These are phyloP conservation scores for Xylaria multiplex DNA, from an alignment of 2,329 filamentous ascomycete species.

Conservation along the genomic window DNA sequence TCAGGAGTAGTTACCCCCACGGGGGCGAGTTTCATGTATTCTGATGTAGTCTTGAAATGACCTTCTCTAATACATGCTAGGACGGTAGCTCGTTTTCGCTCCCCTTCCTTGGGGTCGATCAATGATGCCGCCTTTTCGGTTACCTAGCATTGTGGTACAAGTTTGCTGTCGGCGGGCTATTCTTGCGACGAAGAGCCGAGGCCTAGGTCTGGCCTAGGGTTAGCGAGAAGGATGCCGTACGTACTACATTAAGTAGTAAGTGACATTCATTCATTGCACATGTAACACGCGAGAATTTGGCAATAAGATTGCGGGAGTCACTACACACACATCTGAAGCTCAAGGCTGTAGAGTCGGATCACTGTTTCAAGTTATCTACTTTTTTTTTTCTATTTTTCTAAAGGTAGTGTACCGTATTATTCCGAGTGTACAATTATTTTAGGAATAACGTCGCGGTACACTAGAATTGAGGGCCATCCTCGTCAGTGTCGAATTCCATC, in stretches of 20 bases:
- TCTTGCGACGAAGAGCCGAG: background rate
- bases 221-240: slow-evolving; percentile 23
- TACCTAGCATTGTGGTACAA: slow-evolving; percentile 26
- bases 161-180: background rate
- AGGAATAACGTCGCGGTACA: no score
- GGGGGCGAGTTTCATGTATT: slow-evolving; percentile 26
- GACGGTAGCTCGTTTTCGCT: background rate
- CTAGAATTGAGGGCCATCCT: no score
- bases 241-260: no score
- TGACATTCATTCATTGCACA: slow-evolving; percentile 7
- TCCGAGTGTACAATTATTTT: background rate
- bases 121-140: slow-evolving; percentile 7
- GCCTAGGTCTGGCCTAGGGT: background rate
- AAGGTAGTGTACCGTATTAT: background rate
- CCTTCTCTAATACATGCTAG: slow-evolving; percentile 3
- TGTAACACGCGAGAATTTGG: slow-evolving; percentile 2
- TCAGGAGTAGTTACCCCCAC: slow-evolving; percentile 4
- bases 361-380: slow-evolving; percentile 9
- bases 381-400: no score
- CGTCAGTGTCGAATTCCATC: no score
- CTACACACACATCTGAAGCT: background rate
- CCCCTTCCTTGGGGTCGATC: background rate
- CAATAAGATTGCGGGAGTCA: slow-evolving; percentile 9
- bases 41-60: background rate
- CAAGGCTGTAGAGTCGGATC: background rate